phyloP scores from a whole-genome alignment of 495 filamentous ascomycete species.

The Neurospora sp. region DNA sequence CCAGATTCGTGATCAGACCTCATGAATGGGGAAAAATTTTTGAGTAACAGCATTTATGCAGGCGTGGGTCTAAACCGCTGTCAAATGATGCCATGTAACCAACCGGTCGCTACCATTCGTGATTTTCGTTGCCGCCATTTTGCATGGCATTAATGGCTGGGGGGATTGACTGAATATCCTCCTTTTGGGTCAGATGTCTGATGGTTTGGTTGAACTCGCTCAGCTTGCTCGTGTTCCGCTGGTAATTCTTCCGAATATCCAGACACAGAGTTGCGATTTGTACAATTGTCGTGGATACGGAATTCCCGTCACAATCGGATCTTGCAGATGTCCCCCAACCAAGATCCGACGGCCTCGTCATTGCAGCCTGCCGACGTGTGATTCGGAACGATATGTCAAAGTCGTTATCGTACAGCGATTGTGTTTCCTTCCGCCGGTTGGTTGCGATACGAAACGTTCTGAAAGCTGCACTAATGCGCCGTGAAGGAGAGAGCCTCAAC shows the following conservation, averaged over 20 bases:
- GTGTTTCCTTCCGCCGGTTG: neutral
- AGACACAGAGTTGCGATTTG: neutral
- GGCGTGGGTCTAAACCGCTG: neutral
- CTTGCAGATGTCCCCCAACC: neutral
- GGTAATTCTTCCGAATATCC: neutral
- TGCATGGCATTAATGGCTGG: neutral
- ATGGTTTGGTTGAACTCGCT: neutral
- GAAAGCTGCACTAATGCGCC: neutral
- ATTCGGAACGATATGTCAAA: neutral
- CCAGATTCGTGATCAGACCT: neutral
- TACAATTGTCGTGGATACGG: neutral
- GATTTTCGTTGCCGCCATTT: neutral
- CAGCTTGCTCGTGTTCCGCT: neutral
- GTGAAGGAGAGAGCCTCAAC: neutral
- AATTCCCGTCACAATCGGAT: neutral
- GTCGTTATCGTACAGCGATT: neutral
- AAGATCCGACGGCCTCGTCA: neutral
- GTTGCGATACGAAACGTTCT: neutral
- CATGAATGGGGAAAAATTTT: neutral
- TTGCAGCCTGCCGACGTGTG: neutral
- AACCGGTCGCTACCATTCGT: neutral
- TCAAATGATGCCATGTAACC: neutral
- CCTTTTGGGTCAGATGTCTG: neutral
- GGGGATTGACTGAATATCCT: neutral
- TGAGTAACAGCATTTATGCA: neutral